Conservation (phyloP, 2,329 filamentous ascomycete genomes). For the Verticillium albo-atrum region DNA sequence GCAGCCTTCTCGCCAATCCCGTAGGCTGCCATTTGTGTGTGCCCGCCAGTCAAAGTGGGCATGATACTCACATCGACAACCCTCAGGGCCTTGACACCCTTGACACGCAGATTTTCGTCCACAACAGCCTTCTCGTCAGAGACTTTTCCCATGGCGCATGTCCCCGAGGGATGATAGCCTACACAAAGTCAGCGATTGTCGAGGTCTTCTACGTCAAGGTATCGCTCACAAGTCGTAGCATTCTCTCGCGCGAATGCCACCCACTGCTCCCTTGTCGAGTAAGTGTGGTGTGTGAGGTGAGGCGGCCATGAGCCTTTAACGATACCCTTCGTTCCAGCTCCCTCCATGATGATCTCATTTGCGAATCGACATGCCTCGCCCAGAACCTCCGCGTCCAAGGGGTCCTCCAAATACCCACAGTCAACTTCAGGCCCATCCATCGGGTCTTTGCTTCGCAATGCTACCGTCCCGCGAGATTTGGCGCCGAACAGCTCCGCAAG, state of each 20-base stretch:
- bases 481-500: constrained; percentile 54
- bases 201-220: too few species aligned
- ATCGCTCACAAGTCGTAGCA: constrained; percentile 29
- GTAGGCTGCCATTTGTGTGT: constrained; percentile 43
- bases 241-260: constrained; percentile 3
- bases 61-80: constrained; percentile 60
- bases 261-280: constrained; percentile 21
- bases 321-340: constrained; percentile 14
- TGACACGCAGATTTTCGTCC: constrained; percentile 52
- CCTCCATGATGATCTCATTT: constrained; percentile 48
- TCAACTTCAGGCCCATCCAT: constrained; percentile 50
- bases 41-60: constrained; percentile 42
- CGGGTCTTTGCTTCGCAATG: constrained; percentile 42
- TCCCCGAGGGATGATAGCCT: constrained; percentile 54
- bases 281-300: neutral
- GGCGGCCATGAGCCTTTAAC: neutral
- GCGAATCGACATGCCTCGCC: constrained; percentile 53
- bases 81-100: constrained; percentile 48
- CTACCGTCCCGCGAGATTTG: constrained; percentile 52
- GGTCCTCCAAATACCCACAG: constrained; percentile 53
- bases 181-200: constrained; percentile 11
- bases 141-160: constrained; percentile 50
- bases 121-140: constrained; percentile 51
- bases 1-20: constrained; percentile 57
- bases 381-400: constrained; percentile 54